Evolutionary conservation across 2,329 filamentous ascomycete species (phyloP).

Genomic region (Stemphylium lycopersici): DNA sequence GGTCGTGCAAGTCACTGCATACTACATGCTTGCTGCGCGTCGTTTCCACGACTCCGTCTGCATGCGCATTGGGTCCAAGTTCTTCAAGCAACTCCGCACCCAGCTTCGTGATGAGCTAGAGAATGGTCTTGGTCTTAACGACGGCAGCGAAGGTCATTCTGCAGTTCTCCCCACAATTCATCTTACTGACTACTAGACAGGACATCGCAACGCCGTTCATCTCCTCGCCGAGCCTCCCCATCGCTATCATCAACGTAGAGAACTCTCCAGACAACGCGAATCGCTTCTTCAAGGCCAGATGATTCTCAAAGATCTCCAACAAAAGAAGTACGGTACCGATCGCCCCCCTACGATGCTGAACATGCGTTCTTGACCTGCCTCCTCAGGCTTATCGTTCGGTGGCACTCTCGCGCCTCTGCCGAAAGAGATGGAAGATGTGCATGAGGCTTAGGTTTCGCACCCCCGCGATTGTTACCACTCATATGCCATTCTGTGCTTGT

Average conservation of each 20-base stretch:
- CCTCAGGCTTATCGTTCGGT: neutral
- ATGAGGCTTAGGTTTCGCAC: neutral
- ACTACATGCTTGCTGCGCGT: conserved; percentile 68
- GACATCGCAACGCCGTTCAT: conserved; percentile 14
- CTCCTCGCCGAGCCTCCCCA: conserved; percentile 22
- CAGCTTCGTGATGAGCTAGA: conserved; percentile 36
- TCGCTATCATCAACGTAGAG: conserved; percentile 16
- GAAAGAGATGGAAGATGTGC: neutral
- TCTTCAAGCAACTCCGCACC: conserved; percentile 36
- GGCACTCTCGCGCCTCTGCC: neutral
- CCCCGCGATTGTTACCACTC: too few relatives aligned
- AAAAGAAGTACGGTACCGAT: conserved; percentile 23
- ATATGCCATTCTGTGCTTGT: too few relatives aligned
- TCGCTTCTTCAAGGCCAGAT: conserved; percentile 20
- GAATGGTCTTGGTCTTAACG: conserved; percentile 27
- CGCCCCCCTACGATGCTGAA: neutral
- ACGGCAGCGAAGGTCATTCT: conserved; percentile 27
- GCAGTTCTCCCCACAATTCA: neutral
- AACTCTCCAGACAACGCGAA: conserved; percentile 13
- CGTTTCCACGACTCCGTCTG: conserved; percentile 65
- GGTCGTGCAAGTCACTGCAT: conserved; percentile 68
- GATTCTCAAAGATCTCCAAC: conserved; percentile 19
- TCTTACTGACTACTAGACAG: conserved; percentile 6
- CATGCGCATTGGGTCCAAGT: conserved; percentile 47
- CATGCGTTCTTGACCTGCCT: neutral